A percentile compares a stretch with the other conserved stretches of the same genome.
Conservation (phyloP, 257 asterid genomes). For the Nicotiana otophora region DNA sequence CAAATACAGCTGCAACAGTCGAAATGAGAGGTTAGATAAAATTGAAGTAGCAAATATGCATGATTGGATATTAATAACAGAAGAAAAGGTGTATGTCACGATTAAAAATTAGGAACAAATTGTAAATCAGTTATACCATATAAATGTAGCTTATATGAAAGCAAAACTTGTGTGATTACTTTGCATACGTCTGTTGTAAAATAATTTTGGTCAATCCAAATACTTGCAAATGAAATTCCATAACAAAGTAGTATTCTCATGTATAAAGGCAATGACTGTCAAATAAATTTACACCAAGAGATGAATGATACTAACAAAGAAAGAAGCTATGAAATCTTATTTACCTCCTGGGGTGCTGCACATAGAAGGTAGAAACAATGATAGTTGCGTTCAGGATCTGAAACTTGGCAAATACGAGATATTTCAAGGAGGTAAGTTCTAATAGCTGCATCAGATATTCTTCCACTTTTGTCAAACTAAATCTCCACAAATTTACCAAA, state of each 20-base stretch:
- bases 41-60: too few relatives aligned
- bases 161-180: constrained; percentile 3
- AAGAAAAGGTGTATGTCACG: too few relatives aligned
- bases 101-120: too few relatives aligned
- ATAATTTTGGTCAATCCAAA: neutral
- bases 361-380: constrained; percentile 96
- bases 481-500: constrained; percentile 97
- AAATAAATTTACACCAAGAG: constrained; percentile 5
- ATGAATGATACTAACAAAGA: neutral
- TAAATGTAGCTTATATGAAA: constrained; percentile 6
- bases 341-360: constrained; percentile 96
- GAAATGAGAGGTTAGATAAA: too few relatives aligned
- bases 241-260: neutral
- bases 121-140: neutral
- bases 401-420: constrained; percentile 95
- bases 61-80: too few relatives aligned
- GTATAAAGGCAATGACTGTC: neutral
- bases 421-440: constrained; percentile 97
- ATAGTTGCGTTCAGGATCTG: constrained; percentile 96
- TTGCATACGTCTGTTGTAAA: neutral
- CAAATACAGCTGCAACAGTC: too few relatives aligned
- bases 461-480: constrained; percentile 84
- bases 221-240: neutral
- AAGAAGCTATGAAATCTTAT: constrained; percentile 6
- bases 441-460: constrained; percentile 98